A percentile compares a stretch with the other conserved stretches of the same genome.
These are phyloP conservation scores for Eragrostis curvula DNA, from an alignment of 176 grass and related monocot species.

Conservation along the genomic window DNA sequence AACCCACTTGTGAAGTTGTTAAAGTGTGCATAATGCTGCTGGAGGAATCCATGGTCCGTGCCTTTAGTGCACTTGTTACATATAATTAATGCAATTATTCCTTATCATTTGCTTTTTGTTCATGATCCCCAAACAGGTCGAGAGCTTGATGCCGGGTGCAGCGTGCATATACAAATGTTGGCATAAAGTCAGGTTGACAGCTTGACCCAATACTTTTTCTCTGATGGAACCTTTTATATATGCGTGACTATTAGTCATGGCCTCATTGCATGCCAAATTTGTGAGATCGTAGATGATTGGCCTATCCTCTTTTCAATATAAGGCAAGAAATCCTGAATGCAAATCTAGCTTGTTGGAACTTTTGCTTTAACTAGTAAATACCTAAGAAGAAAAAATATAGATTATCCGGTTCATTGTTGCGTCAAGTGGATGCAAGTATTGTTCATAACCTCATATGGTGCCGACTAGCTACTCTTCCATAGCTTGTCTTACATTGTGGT, in stretches of 20 bases:
- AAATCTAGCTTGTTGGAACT: slow-evolving; percentile 45
- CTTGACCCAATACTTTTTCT: slow-evolving; percentile 33
- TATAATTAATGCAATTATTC: slow-evolving; percentile 43
- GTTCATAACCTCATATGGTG: neutral
- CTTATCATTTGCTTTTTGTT: slow-evolving; percentile 51
- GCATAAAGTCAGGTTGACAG: slow-evolving; percentile 52
- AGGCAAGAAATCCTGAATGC: slow-evolving; percentile 43
- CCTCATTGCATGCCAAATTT: slow-evolving; percentile 43
- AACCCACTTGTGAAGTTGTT: slow-evolving; percentile 46
- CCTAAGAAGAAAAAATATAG: slow-evolving; percentile 35
- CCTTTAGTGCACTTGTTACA: slow-evolving; percentile 36
- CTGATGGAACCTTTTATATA: slow-evolving; percentile 42
- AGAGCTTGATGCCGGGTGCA: slow-evolving; percentile 29
- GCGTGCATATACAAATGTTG: slow-evolving; percentile 35
- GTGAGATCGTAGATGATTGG: slow-evolving; percentile 44
- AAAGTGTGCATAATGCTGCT: slow-evolving; percentile 37
- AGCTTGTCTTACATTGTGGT: neutral
- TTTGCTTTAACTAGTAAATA: slow-evolving; percentile 37
- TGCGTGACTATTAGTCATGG: slow-evolving; percentile 10
- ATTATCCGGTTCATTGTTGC: slow-evolving; percentile 26
- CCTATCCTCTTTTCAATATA: slow-evolving; percentile 43
- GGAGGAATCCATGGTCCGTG: slow-evolving; percentile 30
- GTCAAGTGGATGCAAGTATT: slow-evolving; percentile 9
- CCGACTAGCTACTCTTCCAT: neutral
- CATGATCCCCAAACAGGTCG: slow-evolving; percentile 38